Percentiles rank a stretch among this genome's conserved stretches.
phyloP scores from a whole-genome alignment of 257 asterid genomes.

The Catharanthus roseus region DNA sequence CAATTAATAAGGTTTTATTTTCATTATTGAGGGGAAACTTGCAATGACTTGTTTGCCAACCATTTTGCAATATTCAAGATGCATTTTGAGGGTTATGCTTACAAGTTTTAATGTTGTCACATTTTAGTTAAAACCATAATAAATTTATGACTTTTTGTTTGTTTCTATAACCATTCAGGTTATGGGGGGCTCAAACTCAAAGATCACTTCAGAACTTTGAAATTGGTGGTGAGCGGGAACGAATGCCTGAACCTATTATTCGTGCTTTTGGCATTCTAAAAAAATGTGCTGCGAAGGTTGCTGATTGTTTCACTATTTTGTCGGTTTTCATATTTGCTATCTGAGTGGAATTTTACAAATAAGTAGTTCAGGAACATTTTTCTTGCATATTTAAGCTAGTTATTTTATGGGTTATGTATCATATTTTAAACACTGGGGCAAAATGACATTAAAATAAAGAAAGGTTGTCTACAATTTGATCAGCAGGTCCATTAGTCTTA shows the following conservation, averaged over 20 bases:
- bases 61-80: too few species aligned
- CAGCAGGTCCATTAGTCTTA: background rate
- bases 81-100: background rate
- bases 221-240: conserved; percentile 90
- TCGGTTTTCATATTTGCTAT: background rate
- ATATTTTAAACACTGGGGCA: background rate
- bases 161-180: conserved; percentile 33
- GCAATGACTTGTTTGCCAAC: too few species aligned
- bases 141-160: background rate
- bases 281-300: conserved; percentile 95
- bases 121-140: background rate
- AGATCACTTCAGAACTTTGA: conserved; percentile 94
- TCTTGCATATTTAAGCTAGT: background rate
- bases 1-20: too few species aligned
- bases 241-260: conserved; percentile 94
- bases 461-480: background rate
- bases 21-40: too few species aligned
- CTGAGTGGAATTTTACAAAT: background rate
- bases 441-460: background rate
- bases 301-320: background rate
- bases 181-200: conserved; percentile 99
- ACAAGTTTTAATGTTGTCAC: background rate
- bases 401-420: background rate
- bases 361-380: too few species aligned
- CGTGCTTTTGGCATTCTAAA: conserved; percentile 93